Evolutionary conservation across 768 basidiomycete species (phyloP).

Genomic region (Tricholoma sp.): DNA sequence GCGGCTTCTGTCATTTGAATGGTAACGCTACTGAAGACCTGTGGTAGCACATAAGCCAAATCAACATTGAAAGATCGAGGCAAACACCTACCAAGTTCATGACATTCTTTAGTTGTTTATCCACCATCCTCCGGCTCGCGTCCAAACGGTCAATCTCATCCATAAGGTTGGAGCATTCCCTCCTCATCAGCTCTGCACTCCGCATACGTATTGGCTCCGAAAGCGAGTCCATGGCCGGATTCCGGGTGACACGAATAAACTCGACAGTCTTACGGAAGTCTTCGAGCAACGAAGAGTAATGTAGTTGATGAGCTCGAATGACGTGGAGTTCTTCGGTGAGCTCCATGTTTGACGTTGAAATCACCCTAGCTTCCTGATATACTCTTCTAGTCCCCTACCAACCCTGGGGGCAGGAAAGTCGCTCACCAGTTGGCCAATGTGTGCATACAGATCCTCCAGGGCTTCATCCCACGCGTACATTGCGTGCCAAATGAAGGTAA

Average conservation of each 20-base stretch:
- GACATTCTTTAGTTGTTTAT: conserved; percentile 45
- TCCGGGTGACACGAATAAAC: conserved; percentile 37
- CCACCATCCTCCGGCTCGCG: conserved; percentile 36
- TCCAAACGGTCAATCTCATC: conserved; percentile 46
- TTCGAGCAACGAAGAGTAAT: conserved; percentile 42
- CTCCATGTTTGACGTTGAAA: conserved; percentile 32
- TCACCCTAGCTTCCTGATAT: conserved; percentile 40
- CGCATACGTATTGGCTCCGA: conserved; percentile 21
- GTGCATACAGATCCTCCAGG: conserved; percentile 19
- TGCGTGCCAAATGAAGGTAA: conserved; percentile 22
- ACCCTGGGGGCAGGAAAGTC: not conserved
- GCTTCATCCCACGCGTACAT: conserved; percentile 25
- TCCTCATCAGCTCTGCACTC: conserved; percentile 30
- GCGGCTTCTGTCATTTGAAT: conserved; percentile 51
- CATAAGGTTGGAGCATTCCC: conserved; percentile 47
- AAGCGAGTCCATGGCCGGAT: conserved; percentile 45
- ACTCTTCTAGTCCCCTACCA: not conserved
- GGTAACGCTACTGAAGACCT: conserved; percentile 60
- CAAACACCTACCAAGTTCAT: conserved; percentile 39
- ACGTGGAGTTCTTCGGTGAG: conserved; percentile 48
- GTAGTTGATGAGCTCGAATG: conserved; percentile 47
- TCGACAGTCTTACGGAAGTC: conserved; percentile 42
- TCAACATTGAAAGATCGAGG: not conserved
- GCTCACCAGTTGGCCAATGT: conserved; percentile 21
- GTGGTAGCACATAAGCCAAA: not conserved